These are phyloP conservation scores for Phytophthora brassicae DNA, from an alignment of 352 stramenopile species.

Conservation along the genomic window DNA sequence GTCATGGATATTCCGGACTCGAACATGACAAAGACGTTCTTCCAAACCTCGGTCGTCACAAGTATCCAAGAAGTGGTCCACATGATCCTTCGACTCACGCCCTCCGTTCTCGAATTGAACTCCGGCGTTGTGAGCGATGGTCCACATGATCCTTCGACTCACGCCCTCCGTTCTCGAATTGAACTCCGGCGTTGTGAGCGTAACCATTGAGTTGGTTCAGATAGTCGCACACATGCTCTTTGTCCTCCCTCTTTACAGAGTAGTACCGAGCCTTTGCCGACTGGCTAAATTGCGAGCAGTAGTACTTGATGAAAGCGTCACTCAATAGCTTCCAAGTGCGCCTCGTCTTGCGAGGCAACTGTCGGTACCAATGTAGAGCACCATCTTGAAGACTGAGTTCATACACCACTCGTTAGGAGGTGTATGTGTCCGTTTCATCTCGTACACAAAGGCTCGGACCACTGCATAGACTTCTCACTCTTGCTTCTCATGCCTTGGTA, in stretches of 20 bases:
- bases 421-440: not conserved
- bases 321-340: not conserved
- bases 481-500: not conserved
- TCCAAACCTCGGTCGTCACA: not conserved
- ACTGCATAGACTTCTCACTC: slow-evolving; percentile 9
- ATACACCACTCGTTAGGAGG: not conserved
- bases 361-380: not conserved
- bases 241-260: not conserved
- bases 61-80: not conserved
- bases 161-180: too few species aligned
- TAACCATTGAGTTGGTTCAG: too few species aligned
- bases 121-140: too few species aligned
- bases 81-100: not conserved
- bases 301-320: slow-evolving; percentile 1
- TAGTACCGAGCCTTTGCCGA: slow-evolving; percentile 4
- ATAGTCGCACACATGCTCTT: slow-evolving; percentile 1
- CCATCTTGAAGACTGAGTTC: not conserved
- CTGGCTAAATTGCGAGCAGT: not conserved
- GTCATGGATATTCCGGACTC: not conserved
- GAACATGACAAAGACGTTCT: not conserved
- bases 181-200: too few species aligned
- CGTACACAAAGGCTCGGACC: slow-evolving; percentile 5
- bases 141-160: too few species aligned
- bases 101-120: not conserved
- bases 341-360: not conserved